Base-by-base conservation (phyloP, 1,139 yeast genomes). In the Trichomonascaceae sp. region DNA sequence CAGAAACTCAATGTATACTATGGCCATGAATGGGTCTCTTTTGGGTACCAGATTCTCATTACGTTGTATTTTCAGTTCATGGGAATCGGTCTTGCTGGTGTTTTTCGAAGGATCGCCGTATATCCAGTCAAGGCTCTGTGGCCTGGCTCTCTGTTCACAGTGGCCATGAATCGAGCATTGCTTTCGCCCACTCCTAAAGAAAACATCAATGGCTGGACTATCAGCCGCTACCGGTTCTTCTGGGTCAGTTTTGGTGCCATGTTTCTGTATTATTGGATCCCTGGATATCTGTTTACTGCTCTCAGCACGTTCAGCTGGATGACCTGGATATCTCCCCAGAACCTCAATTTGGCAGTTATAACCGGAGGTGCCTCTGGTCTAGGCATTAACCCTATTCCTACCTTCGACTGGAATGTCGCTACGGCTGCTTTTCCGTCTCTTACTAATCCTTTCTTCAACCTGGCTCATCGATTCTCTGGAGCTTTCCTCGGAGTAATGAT, bases 31-130 rank as follows among this genome's bases (percentile, higher is more conserved):
- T 55, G 52, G 57, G 67, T 66, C 47, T 65, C 63, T 45, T 62
- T 63, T 15, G 79, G 81, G 1, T 77, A 76, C 60, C 77, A 73
- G 56, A 66, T 82, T 46, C 64, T 80, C 50, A 73, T 81, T 44
- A 79, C 78, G 45, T 74, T 81, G 72, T 72, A 80, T 30, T 77
- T 83, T 43, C 84, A 81, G 65, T 74, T 78, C 66, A 70, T 81
- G 56, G 85, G 85, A 39, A 80, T 81, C 60, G 83, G 84, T 32
- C 67, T 80, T 48, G 84, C 83, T 46, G 85, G 85, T 44, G 55
- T 81, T 13, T 61, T 71, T 17, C 64, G 73, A 53, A 63, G 70
- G n/a, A 68, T 71, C 57, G 57, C 73, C 38, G 76, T 83, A 19
- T 82, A 82, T 61, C 86, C 87, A n/a, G 70, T 74, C 19, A 73